Percentiles rank a stretch among this genome's conserved stretches.
These are phyloP conservation scores for Solanum stenotomum DNA, from an alignment of 257 asterid genomes.

Conservation along the genomic window DNA sequence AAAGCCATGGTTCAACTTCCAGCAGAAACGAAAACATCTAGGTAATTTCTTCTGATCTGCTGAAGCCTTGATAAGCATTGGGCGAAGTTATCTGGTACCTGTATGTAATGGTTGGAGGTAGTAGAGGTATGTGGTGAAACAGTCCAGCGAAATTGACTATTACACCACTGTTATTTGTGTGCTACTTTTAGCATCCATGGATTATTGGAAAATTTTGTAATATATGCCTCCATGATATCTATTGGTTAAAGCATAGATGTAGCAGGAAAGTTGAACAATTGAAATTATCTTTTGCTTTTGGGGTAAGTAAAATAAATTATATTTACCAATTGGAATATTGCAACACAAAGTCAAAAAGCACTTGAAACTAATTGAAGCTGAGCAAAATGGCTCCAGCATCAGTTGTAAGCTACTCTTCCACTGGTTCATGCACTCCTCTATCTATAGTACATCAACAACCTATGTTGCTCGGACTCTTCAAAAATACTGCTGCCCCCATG, in stretches of 20 bases:
- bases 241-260: neutral
- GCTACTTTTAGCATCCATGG: neutral
- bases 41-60: neutral
- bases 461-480: neutral
- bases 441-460: neutral
- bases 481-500: neutral
- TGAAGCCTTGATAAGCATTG: neutral
- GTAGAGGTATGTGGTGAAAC: neutral
- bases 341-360: neutral
- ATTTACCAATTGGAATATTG: neutral
- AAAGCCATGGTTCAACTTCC: neutral
- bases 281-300: neutral
- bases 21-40: neutral
- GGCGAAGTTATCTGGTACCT: neutral
- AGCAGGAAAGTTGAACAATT: neutral
- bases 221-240: neutral
- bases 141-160: neutral
- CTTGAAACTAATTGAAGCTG: neutral
- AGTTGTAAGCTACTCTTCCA: neutral
- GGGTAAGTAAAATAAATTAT: neutral
- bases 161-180: neutral
- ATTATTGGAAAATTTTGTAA: neutral
- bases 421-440: neutral
- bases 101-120: neutral
- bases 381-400: neutral